Conservation (phyloP, 2,329 filamentous ascomycete species). For the Berkeleyomyces basicola region DNA sequence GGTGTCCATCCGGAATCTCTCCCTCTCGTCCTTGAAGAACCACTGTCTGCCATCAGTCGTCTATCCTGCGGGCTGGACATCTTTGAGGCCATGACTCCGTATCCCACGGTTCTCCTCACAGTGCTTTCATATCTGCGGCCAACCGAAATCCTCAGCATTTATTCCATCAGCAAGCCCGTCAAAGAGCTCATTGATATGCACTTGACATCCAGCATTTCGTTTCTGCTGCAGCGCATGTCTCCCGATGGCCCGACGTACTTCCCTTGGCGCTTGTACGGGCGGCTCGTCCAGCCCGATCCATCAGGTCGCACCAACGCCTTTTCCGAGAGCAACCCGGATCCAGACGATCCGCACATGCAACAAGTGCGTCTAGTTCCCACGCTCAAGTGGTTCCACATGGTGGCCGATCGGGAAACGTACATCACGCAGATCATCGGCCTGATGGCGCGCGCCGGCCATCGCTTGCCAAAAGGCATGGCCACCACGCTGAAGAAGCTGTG, state of each 20-base stretch:
- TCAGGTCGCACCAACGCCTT: conserved; percentile 26
- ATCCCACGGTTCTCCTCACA: conserved; percentile 28
- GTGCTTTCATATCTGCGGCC: conserved; percentile 25
- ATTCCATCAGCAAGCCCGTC: conserved; percentile 46
- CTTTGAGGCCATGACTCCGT: conserved; percentile 27
- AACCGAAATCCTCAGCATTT: conserved; percentile 44
- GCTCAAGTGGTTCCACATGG: conserved; percentile 51
- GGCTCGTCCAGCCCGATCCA: conserved; percentile 44
- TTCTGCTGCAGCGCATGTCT: conserved; percentile 36
- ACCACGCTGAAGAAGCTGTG: conserved; percentile 48
- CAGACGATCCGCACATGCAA: conserved; percentile 1
- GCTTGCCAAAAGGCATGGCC: conserved; percentile 32
- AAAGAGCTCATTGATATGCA: conserved; percentile 42
- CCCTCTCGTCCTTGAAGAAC: conserved; percentile 14
- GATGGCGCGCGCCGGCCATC: conserved; percentile 40
- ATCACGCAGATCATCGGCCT: conserved; percentile 45
- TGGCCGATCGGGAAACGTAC: conserved; percentile 39
- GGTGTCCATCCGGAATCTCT: conserved; percentile 8
- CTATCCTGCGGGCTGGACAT: conserved; percentile 23
- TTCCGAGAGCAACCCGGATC: conserved; percentile 16
- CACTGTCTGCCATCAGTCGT: neutral
- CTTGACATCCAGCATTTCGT: conserved; percentile 40
- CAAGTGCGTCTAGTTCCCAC: conserved; percentile 39
- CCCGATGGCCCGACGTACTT: conserved; percentile 41
- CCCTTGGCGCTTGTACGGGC: conserved; percentile 41